Percentiles rank a stretch among this genome's conserved stretches.
Conservation (phyloP, 306 rosid species). For the Styphnolobium japonicum region DNA sequence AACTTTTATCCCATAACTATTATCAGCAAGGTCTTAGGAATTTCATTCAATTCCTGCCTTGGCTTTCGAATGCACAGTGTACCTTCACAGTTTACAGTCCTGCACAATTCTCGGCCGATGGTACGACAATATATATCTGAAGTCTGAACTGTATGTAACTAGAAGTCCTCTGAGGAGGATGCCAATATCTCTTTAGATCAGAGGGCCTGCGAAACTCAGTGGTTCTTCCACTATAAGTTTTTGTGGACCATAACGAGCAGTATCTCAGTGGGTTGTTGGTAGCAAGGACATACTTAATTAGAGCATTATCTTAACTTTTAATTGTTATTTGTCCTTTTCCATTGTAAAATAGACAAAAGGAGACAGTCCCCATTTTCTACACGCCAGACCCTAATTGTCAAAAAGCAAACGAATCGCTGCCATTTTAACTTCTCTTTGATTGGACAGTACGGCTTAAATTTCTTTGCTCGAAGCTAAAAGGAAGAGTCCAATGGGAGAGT, state of each 20-base stretch:
- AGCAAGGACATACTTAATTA: neutral
- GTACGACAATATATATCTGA: neutral
- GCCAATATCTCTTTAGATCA: neutral
- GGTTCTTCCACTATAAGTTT: conserved; percentile 35
- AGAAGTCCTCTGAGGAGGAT: neutral
- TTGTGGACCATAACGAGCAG: conserved; percentile 1
- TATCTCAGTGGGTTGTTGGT: conserved; percentile 21
- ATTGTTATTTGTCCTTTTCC: neutral
- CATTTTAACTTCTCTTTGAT: conserved; percentile 19
- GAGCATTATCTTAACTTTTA: neutral
- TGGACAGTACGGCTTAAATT: neutral
- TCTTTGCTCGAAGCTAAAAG: neutral
- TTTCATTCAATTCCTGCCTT: neutral
- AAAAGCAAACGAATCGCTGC: neutral
- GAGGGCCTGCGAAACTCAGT: neutral
- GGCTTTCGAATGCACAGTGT: neutral
- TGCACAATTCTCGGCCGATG: neutral
- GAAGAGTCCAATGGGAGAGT: neutral
- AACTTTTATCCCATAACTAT: too few relatives aligned
- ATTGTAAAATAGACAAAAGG: neutral
- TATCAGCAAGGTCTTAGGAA: too few relatives aligned
- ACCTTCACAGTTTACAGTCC: neutral
- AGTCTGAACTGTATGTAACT: neutral
- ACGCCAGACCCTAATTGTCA: neutral
- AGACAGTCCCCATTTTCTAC: neutral